phyloP scores from a whole-genome alignment of 2,329 filamentous ascomycete species.

The Domatiomyces globalis region DNA sequence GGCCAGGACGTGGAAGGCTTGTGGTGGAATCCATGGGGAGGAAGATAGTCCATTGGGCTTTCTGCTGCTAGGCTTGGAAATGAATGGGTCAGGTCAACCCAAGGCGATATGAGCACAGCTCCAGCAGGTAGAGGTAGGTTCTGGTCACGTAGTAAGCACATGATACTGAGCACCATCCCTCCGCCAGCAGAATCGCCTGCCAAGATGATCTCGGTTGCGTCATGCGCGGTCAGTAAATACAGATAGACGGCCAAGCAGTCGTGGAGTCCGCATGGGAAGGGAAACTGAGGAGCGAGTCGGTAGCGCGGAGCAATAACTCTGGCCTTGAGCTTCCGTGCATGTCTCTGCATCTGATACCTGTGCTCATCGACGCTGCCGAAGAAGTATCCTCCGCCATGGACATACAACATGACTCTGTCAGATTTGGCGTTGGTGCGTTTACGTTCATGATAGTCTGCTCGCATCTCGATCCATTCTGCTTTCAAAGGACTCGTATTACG shows the following conservation, averaged over 20 bases:
- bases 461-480: conserved; percentile 97
- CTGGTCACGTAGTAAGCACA: conserved; percentile 70
- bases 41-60: conserved; percentile 72
- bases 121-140: conserved; percentile 75
- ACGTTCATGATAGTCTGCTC: conserved; percentile 59
- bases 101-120: conserved; percentile 80
- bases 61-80: conserved; percentile 76
- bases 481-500: conserved; percentile 50
- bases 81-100: conserved; percentile 90
- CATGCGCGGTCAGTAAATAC: conserved; percentile 60
- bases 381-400: conserved; percentile 89
- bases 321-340: conserved; percentile 85
- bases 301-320: conserved; percentile 78
- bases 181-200: conserved; percentile 89
- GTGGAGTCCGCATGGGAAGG: conserved; percentile 82
- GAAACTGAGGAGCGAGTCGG: conserved; percentile 80
- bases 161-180: conserved; percentile 69
- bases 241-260: conserved; percentile 84
- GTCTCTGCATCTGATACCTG: conserved; percentile 93
- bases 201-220: conserved; percentile 68
- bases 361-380: conserved; percentile 94
- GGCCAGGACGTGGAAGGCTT: conserved; percentile 87
- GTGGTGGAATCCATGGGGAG: conserved; percentile 73
- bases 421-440: conserved; percentile 46
- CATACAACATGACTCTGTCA: conserved; percentile 75